Base-by-base conservation (phyloP, 2,329 filamentous ascomycete genomes). In the Beauveria sp. region DNA sequence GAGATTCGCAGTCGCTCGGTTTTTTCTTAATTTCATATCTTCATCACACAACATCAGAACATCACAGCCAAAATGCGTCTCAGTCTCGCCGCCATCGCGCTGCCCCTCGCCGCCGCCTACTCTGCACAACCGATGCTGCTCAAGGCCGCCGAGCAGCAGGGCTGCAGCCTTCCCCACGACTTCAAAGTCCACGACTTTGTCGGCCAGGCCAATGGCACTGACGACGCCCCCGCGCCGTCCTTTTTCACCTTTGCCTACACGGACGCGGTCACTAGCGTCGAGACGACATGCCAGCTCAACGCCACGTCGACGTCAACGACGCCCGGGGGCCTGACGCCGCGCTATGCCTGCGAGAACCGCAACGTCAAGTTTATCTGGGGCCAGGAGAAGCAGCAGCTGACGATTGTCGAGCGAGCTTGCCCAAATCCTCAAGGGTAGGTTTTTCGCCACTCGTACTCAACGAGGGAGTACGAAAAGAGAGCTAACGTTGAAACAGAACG, bases 331-430 rank as follows among this genome's bases (percentile, higher is more conserved):
- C 65, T 70, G 4, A 69, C 71, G 2, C 66, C 72, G 10, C 71
- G 78, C 43, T 82, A 73, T 59, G 67, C 74, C 22, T 83, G 80
- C 66, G 74, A 78, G 48, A 67, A 79, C 66, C 10, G 55, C 0
- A 58, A 68, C 9, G 70, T 79, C 63, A 69, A 77, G 62, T 82
- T 82, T 63, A 75, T 80, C 64, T 81, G 70, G 71, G 50, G 67
- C 14, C 50, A 66, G 24, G 56, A 65, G 5, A 46, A 64, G 5
- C 64, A 64, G 30, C 68, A 69, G 44, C 63, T 81, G 48, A 75
- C 73, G n/a, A 63, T 80, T 67, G 70, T 80, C 48, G 77, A 83
- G 70, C 70, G 71, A 30, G 71, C 76, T 16, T 83, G 80, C 66
- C 71, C 75, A 1, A 66, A 66, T 14, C 26, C 64, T 1, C 64